A percentile compares a stretch with the other conserved stretches of the same genome.
Conservation (phyloP, 2,329 filamentous ascomycete genomes). For the Alternaria conjuncta region DNA sequence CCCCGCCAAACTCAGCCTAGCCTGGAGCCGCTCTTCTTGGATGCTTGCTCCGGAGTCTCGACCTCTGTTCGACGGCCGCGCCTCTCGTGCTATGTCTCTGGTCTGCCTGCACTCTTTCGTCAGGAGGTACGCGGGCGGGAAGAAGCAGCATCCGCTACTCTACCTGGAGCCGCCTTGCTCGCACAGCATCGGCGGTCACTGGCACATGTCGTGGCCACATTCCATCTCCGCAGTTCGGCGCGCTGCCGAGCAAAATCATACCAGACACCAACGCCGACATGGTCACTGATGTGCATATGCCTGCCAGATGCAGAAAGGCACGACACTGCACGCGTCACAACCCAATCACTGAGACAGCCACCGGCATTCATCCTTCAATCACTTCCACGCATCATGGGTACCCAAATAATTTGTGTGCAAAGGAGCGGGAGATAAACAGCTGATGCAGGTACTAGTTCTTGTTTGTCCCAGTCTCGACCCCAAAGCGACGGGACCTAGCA, state of each 20-base stretch:
- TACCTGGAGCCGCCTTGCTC: conserved; percentile 11
- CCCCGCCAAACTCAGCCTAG: conserved; percentile 8
- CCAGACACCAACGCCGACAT: conserved; percentile 14
- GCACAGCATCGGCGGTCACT: conserved; percentile 13
- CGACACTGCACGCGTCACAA: conserved; percentile 18
- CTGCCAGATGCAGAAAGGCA: conserved; percentile 1
- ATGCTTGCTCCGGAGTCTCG: conserved; percentile 3
- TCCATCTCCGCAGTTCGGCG: conserved; percentile 15
- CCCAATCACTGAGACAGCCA: not conserved
- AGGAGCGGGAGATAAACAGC: not conserved
- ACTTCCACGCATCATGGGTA: not conserved
- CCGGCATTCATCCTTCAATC: not conserved
- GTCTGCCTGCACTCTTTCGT: not conserved
- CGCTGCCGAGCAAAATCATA: conserved; percentile 20
- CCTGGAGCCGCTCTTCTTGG: conserved; percentile 4
- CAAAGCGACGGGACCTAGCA: not conserved
- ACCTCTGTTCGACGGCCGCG: not conserved
- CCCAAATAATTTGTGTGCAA: conserved; percentile 5
- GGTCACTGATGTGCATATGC: conserved; percentile 7
- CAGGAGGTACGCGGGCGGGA: conserved; percentile 3
- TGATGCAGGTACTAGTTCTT: conserved; percentile 21
- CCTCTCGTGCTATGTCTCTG: not conserved
- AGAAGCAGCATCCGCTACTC: conserved; percentile 5
- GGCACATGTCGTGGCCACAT: conserved; percentile 9
- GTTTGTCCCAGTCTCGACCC: not conserved